Percentiles rank a stretch among this genome's conserved stretches.
Conservation (phyloP, 441 rosid genomes). For the Pelargonium cotyledonis region DNA sequence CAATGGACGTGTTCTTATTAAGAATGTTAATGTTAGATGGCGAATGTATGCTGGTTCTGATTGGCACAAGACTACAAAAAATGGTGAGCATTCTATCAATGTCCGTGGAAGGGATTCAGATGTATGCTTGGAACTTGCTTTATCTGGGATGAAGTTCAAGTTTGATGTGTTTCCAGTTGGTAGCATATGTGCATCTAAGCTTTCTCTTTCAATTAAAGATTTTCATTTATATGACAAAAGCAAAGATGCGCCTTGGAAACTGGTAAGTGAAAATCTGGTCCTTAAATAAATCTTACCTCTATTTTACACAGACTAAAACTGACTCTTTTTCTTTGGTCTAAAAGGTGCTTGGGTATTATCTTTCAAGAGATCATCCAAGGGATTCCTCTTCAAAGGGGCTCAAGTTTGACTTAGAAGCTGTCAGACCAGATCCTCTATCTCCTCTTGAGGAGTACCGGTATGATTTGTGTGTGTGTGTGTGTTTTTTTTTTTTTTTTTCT, state of each 20-base stretch:
- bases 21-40: conserved; percentile 67
- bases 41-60: conserved; percentile 81
- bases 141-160: conserved; percentile 59
- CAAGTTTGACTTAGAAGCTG: conserved; percentile 78
- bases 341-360: conserved; percentile 75
- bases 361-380: conserved; percentile 86
- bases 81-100: conserved; percentile 25
- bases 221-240: conserved; percentile 73
- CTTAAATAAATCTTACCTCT: conserved; percentile 7
- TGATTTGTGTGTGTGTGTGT: no score
- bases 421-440: conserved; percentile 77
- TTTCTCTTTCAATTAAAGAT: conserved; percentile 64
- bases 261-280: conserved; percentile 41
- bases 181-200: conserved; percentile 60
- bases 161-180: conserved; percentile 60
- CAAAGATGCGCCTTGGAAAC: conserved; percentile 71
- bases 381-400: conserved; percentile 78
- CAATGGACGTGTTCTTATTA: conserved; percentile 54
- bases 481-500: no score
- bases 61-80: conserved; percentile 48
- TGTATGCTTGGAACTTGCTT: conserved; percentile 60
- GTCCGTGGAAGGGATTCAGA: conserved; percentile 50
- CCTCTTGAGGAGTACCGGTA: conserved; percentile 96
- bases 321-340: conserved; percentile 25
- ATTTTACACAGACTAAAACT: conserved; percentile 16